Percentiles rank a stretch among this genome's conserved stretches.
phyloP scores from a whole-genome alignment of 768 basidiomycete genomes.

The Leucosporidium yakuticum region DNA sequence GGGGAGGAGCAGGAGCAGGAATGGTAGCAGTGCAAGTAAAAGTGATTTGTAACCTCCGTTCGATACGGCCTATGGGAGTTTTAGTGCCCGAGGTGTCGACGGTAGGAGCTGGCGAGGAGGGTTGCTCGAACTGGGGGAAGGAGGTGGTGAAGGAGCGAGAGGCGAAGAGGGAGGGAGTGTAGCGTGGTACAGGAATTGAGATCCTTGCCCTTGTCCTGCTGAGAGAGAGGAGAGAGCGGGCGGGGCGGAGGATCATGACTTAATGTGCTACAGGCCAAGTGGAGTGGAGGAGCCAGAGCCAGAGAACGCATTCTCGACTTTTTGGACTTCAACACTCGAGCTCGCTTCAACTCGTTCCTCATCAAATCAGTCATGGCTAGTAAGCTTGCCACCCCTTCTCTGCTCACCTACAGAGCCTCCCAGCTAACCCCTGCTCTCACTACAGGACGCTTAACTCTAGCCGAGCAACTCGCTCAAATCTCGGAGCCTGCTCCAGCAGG shows the following conservation, averaged over 20 bases:
- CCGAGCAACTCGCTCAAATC: constrained; percentile 74
- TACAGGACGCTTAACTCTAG: constrained; percentile 42
- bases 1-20: neutral
- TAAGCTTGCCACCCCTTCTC: neutral
- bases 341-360: neutral
- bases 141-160: constrained; percentile 1
- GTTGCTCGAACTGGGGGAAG: neutral
- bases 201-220: too few relatives aligned
- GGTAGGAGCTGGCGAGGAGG: neutral
- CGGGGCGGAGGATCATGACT: too few relatives aligned
- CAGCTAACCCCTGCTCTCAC: neutral
- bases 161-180: neutral
- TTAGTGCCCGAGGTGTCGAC: neutral
- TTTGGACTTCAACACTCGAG: too few relatives aligned
- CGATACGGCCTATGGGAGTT: constrained; percentile 39
- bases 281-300: too few relatives aligned
- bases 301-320: too few relatives aligned
- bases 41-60: constrained; percentile 65
- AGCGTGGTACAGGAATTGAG: too few relatives aligned
- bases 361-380: neutral
- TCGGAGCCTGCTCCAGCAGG: constrained; percentile 65
- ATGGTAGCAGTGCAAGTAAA: constrained; percentile 77
- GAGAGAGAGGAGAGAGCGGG: too few relatives aligned
- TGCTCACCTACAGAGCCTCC: too few relatives aligned
- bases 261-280: too few relatives aligned